Evolutionary conservation across 2,329 filamentous ascomycete species (phyloP).

Genomic region (Neonectria faginata): DNA sequence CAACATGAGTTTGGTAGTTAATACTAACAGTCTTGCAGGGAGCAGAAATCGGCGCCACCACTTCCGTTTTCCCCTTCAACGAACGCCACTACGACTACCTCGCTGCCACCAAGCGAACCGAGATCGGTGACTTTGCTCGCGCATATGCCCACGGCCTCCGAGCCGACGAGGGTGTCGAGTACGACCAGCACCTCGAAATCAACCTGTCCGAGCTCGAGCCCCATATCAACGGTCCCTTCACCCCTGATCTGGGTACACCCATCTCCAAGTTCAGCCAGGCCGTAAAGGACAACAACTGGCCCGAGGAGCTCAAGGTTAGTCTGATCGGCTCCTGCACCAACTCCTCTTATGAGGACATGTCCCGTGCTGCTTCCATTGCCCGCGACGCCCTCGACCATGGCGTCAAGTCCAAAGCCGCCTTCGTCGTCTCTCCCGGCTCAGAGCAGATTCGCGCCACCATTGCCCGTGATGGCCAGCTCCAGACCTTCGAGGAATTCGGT

Average conservation of each 20-base stretch:
- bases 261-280: conserved; percentile 89
- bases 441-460: conserved; percentile 97
- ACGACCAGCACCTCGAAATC: conserved; percentile 92
- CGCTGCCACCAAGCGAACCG: conserved; percentile 85
- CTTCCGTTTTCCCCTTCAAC: conserved; percentile 97
- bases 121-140: conserved; percentile 91
- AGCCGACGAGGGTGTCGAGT: conserved; percentile 88
- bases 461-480: conserved; percentile 86
- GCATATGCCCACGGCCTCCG: conserved; percentile 86
- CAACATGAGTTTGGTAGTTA: background rate
- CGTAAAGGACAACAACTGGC: conserved; percentile 89
- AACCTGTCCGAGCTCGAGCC: conserved; percentile 91
- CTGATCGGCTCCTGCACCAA: conserved; percentile 99
- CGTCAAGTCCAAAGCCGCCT: conserved; percentile 87
- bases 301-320: conserved; percentile 88
- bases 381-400: conserved; percentile 92
- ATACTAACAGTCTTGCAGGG: conserved; percentile 42
- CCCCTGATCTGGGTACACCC: conserved; percentile 93
- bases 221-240: conserved; percentile 97
- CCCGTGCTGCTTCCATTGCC: conserved; percentile 89
- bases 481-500: conserved; percentile 87
- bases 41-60: conserved; percentile 85
- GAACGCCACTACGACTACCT: conserved; percentile 97
- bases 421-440: conserved; percentile 96
- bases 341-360: conserved; percentile 99